A percentile compares a stretch with the other conserved stretches of the same genome.
phyloP scores from a whole-genome alignment of 495 filamentous ascomycete genomes.

The Aspergillus sclerotioniger region DNA sequence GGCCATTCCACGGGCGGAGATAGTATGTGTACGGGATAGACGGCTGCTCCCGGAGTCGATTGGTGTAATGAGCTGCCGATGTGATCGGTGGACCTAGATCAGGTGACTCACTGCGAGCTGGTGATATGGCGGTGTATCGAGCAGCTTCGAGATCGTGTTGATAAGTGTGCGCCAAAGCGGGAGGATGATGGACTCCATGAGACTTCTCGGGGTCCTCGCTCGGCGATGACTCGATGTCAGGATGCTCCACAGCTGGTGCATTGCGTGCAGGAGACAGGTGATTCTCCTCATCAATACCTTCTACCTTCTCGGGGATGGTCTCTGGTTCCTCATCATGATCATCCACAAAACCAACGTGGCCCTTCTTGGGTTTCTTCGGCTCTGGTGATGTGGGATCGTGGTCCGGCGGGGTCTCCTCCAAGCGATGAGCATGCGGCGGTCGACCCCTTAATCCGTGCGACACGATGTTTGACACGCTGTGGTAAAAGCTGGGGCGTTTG shows the following conservation, averaged over 20 bases:
- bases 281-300: conserved; percentile 2
- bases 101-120: conserved; percentile 32
- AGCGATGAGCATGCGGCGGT: conserved; percentile 24
- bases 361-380: conserved; percentile 30
- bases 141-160: conserved; percentile 27
- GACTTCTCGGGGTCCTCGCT: conserved; percentile 18
- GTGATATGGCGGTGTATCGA: conserved; percentile 21
- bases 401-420: conserved; percentile 11
- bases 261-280: background rate
- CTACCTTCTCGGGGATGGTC: conserved; percentile 14
- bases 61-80: conserved; percentile 53
- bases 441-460: conserved; percentile 37
- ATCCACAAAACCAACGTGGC: conserved; percentile 58
- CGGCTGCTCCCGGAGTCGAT: conserved; percentile 55
- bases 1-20: conserved; percentile 72
- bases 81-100: conserved; percentile 26
- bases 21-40: conserved; percentile 67
- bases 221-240: background rate
- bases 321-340: conserved; percentile 13
- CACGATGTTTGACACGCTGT: conserved; percentile 44
- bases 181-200: conserved; percentile 12
- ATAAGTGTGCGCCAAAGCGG: conserved; percentile 6
- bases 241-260: conserved; percentile 3
- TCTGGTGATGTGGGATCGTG: conserved; percentile 8
- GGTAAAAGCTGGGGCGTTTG: conserved; percentile 33